Conservation (phyloP, 352 stramenopile genomes). For the Globisporangium camurandrum region DNA sequence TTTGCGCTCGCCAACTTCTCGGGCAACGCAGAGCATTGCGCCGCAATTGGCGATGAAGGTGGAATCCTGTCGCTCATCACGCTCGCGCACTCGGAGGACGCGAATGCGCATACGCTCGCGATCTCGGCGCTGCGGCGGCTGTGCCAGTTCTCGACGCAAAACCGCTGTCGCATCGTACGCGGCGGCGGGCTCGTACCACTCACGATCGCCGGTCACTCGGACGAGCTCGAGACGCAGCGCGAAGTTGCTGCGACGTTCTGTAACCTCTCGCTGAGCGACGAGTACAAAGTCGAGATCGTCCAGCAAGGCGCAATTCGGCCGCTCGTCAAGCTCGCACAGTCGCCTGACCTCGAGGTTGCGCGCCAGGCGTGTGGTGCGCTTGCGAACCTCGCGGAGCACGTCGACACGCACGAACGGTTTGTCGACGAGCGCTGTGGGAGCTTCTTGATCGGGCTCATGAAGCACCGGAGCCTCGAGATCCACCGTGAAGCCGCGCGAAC, state of each 20-base stretch:
- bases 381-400: constrained; percentile 92
- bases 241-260: constrained; percentile 92
- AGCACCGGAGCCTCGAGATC: constrained; percentile 85
- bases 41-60: constrained; percentile 85
- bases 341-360: constrained; percentile 88
- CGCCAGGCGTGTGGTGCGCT: constrained; percentile 89
- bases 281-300: constrained; percentile 90
- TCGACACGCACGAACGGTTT: constrained; percentile 91
- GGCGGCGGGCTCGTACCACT: constrained; percentile 83
- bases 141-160: constrained; percentile 83
- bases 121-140: constrained; percentile 90
- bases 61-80: constrained; percentile 87
- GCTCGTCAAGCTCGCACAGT: constrained; percentile 84
- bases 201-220: constrained; percentile 71
- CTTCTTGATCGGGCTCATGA: constrained; percentile 77
- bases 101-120: constrained; percentile 89
- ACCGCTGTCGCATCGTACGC: constrained; percentile 83
- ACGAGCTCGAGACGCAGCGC: constrained; percentile 91
- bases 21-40: constrained; percentile 82
- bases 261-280: constrained; percentile 90
- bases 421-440: constrained; percentile 54
- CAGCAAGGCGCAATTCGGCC: constrained; percentile 64
- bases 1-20: constrained; percentile 93
- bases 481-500: constrained; percentile 90
- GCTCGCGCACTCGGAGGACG: constrained; percentile 82